Evolutionary conservation across 139 green algal genomes (phyloP).

Genomic region (Chlorella vulgaris): DNA sequence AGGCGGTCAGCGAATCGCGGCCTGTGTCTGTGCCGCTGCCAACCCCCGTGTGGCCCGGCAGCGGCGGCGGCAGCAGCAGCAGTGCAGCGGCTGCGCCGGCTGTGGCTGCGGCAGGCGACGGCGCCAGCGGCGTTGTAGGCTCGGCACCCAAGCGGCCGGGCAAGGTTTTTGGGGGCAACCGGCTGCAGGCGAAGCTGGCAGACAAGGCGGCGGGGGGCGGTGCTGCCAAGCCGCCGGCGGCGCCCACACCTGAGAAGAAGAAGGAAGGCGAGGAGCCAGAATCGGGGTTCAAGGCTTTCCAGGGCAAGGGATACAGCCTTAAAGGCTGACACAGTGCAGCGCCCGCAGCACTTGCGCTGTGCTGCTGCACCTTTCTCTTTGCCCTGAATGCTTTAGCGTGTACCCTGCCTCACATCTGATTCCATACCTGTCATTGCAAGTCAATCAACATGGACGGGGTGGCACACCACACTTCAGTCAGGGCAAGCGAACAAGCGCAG

Average conservation of each 20-base stretch:
- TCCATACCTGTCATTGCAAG: too few relatives aligned
- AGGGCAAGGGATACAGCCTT: constrained; percentile 20
- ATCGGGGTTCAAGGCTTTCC: constrained; percentile 31
- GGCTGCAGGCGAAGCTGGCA: constrained; percentile 28
- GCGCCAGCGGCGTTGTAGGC: background rate
- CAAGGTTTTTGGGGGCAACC: constrained; percentile 32
- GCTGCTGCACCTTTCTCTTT: too few relatives aligned
- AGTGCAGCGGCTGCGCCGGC: constrained; percentile 10
- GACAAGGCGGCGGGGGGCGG: background rate
- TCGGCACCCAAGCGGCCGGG: constrained; percentile 30
- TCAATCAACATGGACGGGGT: too few relatives aligned
- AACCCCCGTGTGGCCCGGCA: background rate
- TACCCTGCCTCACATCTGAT: too few relatives aligned
- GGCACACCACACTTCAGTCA: too few relatives aligned
- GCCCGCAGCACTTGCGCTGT: background rate
- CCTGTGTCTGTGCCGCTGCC: constrained; percentile 35
- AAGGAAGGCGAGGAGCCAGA: background rate
- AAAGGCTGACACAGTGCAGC: constrained; percentile 15
- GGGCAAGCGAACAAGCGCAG: too few relatives aligned
- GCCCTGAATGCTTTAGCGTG: too few relatives aligned
- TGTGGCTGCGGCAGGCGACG: background rate
- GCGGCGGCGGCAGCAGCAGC: background rate
- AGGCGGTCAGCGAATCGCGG: constrained; percentile 44
- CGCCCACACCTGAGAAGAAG: background rate
- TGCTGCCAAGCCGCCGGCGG: background rate